phyloP scores from a whole-genome alignment of 768 basidiomycete species.

The Panus rudis region DNA sequence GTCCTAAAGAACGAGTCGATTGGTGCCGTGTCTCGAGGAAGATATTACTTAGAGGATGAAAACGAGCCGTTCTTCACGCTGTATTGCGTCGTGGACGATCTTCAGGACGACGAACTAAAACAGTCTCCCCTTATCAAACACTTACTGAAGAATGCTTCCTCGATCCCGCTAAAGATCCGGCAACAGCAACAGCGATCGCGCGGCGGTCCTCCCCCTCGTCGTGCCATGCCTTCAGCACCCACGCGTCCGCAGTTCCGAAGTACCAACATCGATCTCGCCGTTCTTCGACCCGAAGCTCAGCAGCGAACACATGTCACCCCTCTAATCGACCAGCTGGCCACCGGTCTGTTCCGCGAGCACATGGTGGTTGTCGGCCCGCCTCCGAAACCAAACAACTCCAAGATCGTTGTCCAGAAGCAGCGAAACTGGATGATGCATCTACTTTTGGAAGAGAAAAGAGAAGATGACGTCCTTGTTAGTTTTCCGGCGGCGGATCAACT shows the following conservation, averaged over 20 bases:
- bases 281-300: slow-evolving; percentile 49
- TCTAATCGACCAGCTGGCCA: slow-evolving; percentile 43
- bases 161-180: too few relatives aligned
- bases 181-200: too few relatives aligned
- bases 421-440: neutral
- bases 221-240: too few relatives aligned
- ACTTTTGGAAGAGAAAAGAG: neutral
- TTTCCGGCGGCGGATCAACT: slow-evolving; percentile 3
- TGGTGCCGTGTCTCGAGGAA: too few relatives aligned
- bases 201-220: too few relatives aligned
- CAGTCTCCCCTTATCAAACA: too few relatives aligned
- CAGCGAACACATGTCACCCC: slow-evolving; percentile 58
- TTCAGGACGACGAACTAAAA: too few relatives aligned
- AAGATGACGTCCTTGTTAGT: neutral
- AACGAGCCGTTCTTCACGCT: too few relatives aligned
- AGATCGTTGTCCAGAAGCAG: neutral
- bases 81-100: too few relatives aligned
- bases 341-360: slow-evolving; percentile 45
- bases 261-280: slow-evolving; percentile 49
- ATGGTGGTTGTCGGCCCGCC: slow-evolving; percentile 47
- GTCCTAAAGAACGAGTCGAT: neutral
- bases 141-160: too few relatives aligned
- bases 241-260: too few relatives aligned
- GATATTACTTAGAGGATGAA: too few relatives aligned
- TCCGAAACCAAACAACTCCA: slow-evolving; percentile 16